Base-by-base conservation (phyloP, 192 early-diverging fungal species). In the Coemansia aciculifera region DNA sequence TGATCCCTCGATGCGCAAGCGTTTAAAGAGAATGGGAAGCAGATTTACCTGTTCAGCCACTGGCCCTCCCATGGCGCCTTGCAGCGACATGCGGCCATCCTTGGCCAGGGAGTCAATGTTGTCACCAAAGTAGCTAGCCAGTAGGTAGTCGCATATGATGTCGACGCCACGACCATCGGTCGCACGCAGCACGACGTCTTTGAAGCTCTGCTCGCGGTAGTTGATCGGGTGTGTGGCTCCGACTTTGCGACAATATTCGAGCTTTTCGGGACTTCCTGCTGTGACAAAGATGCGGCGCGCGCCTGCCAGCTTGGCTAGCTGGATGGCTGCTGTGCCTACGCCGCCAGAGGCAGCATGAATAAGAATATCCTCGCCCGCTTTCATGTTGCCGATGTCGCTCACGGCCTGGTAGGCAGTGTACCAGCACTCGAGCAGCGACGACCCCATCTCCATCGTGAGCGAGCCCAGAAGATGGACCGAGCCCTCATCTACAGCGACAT, bases 281-380 rank as follows among this genome's bases (percentile, higher is more conserved):
- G 93, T 94, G 8, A 83, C 89, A 71, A 93, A 89, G 63, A 94
- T 85, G 36, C 76, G 79, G 1, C 73, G 74, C 73, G 87, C 87
- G 5, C 84, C 84, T n/a, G 74, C 68, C 40, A 71, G 52, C 62
- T 87, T 90, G 38, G 93, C 93, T 11, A 95, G 78, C 73, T 95
- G 93, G 71, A 95, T 92, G 15, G 90, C 91, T 7, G 89, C 90
- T 3, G 87, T 84, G 9, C 91, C 90, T 3, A 95, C 93, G 51
- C 90, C 90, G 24, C 85, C 85, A 0, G 91, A 90, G 2, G 89
- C 93, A 5, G 92, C 93, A 75, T 95, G 93, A 39, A 93, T 90
- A 66, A 95, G 68, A 4, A 93, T 82, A 65, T 87, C 84, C 37
- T 93, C 86, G 54, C 88, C 85, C 29, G 67, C 56, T n/a, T 84